These are phyloP conservation scores for Tuber magnatum DNA, from an alignment of 495 filamentous ascomycete species.

Conservation along the genomic window DNA sequence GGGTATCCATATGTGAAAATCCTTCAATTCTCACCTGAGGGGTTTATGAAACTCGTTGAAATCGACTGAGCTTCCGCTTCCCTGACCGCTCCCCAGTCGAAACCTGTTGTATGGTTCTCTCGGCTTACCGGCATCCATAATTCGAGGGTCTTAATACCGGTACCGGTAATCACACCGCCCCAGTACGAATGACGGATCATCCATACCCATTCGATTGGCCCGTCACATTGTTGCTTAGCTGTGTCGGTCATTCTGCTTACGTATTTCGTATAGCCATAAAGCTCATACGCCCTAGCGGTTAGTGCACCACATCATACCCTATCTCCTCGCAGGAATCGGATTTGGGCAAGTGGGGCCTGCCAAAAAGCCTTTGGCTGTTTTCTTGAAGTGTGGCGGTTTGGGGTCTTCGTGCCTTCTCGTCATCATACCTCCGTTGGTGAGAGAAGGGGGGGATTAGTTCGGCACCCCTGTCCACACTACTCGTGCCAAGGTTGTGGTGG, in stretches of 20 bases:
- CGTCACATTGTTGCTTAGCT: neutral
- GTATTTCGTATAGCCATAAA: neutral
- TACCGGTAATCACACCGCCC: neutral
- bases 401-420: neutral
- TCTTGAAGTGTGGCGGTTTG: neutral
- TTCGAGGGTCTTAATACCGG: neutral
- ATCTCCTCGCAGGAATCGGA: neutral
- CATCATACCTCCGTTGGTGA: neutral
- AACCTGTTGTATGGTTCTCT: neutral
- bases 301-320: neutral
- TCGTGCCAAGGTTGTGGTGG: too few relatives aligned
- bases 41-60: neutral
- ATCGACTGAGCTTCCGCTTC: neutral
- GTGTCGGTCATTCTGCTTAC: neutral
- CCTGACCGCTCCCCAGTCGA: neutral
- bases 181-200: neutral
- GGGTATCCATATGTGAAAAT: neutral
- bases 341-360: neutral
- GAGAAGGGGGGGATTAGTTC: too few relatives aligned
- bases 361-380: neutral
- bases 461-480: too few relatives aligned
- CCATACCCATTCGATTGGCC: neutral
- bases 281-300: neutral
- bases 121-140: neutral
- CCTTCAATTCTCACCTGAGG: neutral